Conservation (phyloP, 83 land plant genomes). For the Picea engelmannii region DNA sequence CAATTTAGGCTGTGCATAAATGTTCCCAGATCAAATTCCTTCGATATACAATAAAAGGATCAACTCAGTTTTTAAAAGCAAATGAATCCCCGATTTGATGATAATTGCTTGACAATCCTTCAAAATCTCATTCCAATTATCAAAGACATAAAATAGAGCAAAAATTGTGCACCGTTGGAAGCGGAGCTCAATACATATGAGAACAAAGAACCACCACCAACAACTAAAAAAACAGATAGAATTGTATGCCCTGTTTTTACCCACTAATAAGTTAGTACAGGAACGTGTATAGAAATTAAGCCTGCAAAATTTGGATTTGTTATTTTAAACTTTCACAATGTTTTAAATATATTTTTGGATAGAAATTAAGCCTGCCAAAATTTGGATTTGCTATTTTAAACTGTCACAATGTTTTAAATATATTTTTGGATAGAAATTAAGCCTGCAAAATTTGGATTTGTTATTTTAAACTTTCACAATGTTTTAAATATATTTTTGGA, state of each 20-base stretch:
- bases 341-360: too few species aligned
- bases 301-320: neutral
- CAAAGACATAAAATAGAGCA: neutral
- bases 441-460: neutral
- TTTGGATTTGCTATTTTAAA: too few species aligned
- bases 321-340: too few species aligned
- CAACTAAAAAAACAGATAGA: constrained; percentile 74
- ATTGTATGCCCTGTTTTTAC: constrained; percentile 86
- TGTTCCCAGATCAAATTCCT: neutral
- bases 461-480: too few species aligned
- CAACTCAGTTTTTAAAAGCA: neutral
- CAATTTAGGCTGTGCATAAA: constrained; percentile 78
- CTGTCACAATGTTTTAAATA: too few species aligned
- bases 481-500: too few species aligned
- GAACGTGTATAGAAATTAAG: neutral
- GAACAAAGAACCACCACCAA: constrained; percentile 86
- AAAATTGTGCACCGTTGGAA: constrained; percentile 65
- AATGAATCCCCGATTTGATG: neutral
- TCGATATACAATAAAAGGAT: too few species aligned
- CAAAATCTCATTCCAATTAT: neutral
- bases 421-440: neutral
- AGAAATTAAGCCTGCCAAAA: too few species aligned
- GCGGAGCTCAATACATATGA: constrained; percentile 99
- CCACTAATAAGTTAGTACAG: neutral
- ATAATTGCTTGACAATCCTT: neutral